Evolutionary conservation across 1,284 basidiomycete genomes (phyloP), one percentile per base, ranked within the genome.

Genomic region (Puccinia horiana): DNA sequence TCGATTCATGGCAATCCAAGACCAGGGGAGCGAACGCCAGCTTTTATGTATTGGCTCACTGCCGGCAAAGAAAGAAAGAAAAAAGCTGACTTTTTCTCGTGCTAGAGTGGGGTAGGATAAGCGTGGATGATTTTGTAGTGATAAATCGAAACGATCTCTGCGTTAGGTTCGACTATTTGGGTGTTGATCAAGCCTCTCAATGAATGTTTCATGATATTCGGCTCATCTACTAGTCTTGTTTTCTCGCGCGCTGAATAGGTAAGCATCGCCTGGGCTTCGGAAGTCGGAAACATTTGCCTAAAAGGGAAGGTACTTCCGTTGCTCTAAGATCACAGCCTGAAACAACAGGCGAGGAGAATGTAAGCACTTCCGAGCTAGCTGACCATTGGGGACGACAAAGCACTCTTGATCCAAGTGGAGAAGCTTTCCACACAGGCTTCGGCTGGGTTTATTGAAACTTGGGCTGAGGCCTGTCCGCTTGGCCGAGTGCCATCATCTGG

Each of bases 61-160:
- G 1, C 20, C 16, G 52, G n/a, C n/a, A 44, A 65, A 16, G n/a
- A 32, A 42, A 35, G 47, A 40, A 18, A 35, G 47, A 14, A 26
- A 18, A 35, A 11, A 11, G 23, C 49, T 26, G 29, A 47, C 56
- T 72, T 82, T 76, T 40, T 83, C 70, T 49, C 70, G 40, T 58
- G 69, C 42, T 12, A 82, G 56, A 56, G 63, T 82, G 11, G 81
- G 23, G 81, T 82, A 44, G 73, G 61, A 76, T 76, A 86, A 29
- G 86, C 86, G 47, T 86, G 85, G 26, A 87, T 87, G 84, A 90
- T 89, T 84, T 88, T 87, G 84, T 89, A 87, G 85, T 89, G 87
- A 86, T 90, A 90, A 58, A 87, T 87, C 49, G 88, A 88, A 29
- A 90, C 89, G 75, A 90, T 88, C 85, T 90, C 89, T 85, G 89